Evolutionary conservation across 2,329 filamentous ascomycete species (phyloP), one percentile per base, ranked within the genome.

Genomic region (Sclerotinia spermophila): DNA sequence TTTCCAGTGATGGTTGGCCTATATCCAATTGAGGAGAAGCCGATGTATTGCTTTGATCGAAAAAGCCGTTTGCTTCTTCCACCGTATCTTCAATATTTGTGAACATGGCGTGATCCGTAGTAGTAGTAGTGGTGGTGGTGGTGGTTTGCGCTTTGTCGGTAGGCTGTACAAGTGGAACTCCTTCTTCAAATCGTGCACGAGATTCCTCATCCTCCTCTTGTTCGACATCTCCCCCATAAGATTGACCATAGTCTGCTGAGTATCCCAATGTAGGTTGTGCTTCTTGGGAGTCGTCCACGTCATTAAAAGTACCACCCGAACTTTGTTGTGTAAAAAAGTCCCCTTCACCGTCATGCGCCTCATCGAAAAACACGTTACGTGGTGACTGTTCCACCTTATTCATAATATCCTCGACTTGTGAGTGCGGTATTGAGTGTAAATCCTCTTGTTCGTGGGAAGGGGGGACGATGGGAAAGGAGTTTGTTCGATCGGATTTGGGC

Each of bases 161-260:
- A 11, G 82, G 79, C 30, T 83, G 82, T 75, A 88, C 87, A 71
- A 93, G 80, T 1, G 90, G 90, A 6, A 93, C 71, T 0, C 90
- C 90, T 80, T 93, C 91, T 71, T 92, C 90, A 73, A 86, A 93
- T 59, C 90, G 86, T 35, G 86, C 85, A 61, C 77, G 72, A 24
- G 70, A 71, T 38, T 90, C 86, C 1, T 82, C 81, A 33, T 81
- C 81, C 51, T 84, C 81, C 48, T 82, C 82, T 19, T 82, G 74
- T 24, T 56, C 42, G 17, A 75, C 53, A 59, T 77, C 74, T 30
- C 77, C 76, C 5, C 77, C 75, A 66, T 74, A 75, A 35, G 74
- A 64, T 65, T 72, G 75, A 1, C 71, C 74, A 60, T 72, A 74
- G 62, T 72, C 73, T 56, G 71, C 48, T 55, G 69, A 35, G 40